A percentile compares a stretch with the other conserved stretches of the same genome.
Conservation (phyloP, 2,329 filamentous ascomycete species). For the Arthrinium phaeospermum region DNA sequence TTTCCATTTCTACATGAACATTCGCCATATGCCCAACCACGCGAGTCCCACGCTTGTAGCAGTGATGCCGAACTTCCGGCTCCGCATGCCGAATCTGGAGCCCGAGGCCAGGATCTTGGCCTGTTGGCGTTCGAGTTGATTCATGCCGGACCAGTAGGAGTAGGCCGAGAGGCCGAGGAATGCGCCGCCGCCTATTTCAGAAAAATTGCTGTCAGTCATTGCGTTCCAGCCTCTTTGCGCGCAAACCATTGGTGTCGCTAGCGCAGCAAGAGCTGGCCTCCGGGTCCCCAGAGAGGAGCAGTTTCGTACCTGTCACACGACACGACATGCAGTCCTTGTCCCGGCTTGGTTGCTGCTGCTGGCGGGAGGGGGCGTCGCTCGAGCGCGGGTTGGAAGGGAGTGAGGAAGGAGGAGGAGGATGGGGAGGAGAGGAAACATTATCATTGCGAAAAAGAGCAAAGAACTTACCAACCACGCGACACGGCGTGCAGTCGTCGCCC, state of each 20-base stretch:
- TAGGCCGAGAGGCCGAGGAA: slow-evolving; percentile 79
- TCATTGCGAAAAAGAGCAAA: neutral
- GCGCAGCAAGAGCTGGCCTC: neutral
- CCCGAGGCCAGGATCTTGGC: slow-evolving; percentile 71
- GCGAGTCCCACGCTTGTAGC: slow-evolving; percentile 71
- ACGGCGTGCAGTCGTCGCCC: slow-evolving; percentile 72
- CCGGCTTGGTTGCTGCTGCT: slow-evolving; percentile 46
- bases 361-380: neutral
- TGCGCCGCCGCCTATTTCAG: slow-evolving; percentile 68
- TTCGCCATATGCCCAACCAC: slow-evolving; percentile 73
- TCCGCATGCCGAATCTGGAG: slow-evolving; percentile 74
- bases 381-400: neutral
- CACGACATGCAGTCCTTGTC: slow-evolving; percentile 74
- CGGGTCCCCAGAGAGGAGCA: neutral
- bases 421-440: neutral
- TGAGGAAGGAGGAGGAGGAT: slow-evolving; percentile 13
- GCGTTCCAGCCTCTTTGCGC: neutral
- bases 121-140: slow-evolving; percentile 71
- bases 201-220: neutral
- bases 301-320: slow-evolving; percentile 67
- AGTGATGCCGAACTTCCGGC: slow-evolving; percentile 70
- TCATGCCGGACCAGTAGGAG: slow-evolving; percentile 77
- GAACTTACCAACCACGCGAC: slow-evolving; percentile 71
- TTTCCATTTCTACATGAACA: slow-evolving; percentile 55
- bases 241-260: neutral